Conservation (phyloP, 176 grass and related monocot genomes). For the Cocos nucifera region DNA sequence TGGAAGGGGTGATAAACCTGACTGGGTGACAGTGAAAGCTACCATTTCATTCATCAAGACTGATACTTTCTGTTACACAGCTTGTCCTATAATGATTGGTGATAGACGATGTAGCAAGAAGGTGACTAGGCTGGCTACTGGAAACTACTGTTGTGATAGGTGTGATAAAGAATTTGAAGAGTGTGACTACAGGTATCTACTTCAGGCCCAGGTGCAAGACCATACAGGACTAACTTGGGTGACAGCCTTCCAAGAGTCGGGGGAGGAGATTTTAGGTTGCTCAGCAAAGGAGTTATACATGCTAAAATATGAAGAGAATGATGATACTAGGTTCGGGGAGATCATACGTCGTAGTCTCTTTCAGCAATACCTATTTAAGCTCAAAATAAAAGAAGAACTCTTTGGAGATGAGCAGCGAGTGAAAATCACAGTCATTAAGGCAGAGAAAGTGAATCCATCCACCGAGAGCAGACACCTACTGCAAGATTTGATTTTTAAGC, state of each 20-base stretch:
- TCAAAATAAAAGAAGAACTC: slow-evolving; percentile 88
- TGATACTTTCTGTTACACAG: slow-evolving; percentile 69
- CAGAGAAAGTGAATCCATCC: slow-evolving; percentile 58
- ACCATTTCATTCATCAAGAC: slow-evolving; percentile 71
- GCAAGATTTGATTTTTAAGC: slow-evolving; percentile 33
- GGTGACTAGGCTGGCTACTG: slow-evolving; percentile 42
- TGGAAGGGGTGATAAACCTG: slow-evolving; percentile 67
- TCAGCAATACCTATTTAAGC: slow-evolving; percentile 47
- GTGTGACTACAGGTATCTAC: slow-evolving; percentile 87
- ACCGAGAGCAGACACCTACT: slow-evolving; percentile 69
- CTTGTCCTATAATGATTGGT: slow-evolving; percentile 65
- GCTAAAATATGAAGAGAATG: slow-evolving; percentile 30
- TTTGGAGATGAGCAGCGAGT: slow-evolving; percentile 67
- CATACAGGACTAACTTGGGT: slow-evolving; percentile 66
- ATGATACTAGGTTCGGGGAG: slow-evolving; percentile 44
- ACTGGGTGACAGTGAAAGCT: slow-evolving; percentile 79
- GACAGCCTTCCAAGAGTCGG: slow-evolving; percentile 81
- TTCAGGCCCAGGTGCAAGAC: slow-evolving; percentile 87
- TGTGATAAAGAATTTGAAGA: slow-evolving; percentile 81
- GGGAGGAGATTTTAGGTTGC: slow-evolving; percentile 66
- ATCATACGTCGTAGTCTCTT: slow-evolving; percentile 47
- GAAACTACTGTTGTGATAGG: slow-evolving; percentile 64
- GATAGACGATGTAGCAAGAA: slow-evolving; percentile 80
- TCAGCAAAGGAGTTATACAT: slow-evolving; percentile 52
- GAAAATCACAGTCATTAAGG: slow-evolving; percentile 56